Evolutionary conservation across 176 grass and related monocot genomes (phyloP).

Genomic region (Canna indica): DNA sequence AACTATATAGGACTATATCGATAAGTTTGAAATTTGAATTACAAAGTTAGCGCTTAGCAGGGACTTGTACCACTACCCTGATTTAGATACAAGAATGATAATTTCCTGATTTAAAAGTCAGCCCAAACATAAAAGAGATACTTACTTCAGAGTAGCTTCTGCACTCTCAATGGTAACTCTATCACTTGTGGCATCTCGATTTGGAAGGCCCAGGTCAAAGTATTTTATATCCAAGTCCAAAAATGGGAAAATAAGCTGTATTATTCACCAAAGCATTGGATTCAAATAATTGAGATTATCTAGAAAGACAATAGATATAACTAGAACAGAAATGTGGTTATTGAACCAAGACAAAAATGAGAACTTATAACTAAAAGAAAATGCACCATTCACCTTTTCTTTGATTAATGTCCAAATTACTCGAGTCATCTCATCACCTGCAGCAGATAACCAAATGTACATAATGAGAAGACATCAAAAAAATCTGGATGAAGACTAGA

Average conservation of each 20-base stretch:
- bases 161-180: conserved; percentile 80
- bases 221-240: conserved; percentile 90
- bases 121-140: neutral
- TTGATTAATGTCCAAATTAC: conserved; percentile 95
- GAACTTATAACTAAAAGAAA: neutral
- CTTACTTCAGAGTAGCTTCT: conserved; percentile 77
- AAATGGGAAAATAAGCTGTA: conserved; percentile 83
- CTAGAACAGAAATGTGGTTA: neutral
- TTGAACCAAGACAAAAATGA: neutral
- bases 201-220: conserved; percentile 82
- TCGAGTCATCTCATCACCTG: conserved; percentile 97
- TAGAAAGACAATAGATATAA: neutral
- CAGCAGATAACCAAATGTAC: conserved; percentile 1
- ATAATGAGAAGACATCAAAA: neutral
- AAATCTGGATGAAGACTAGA: neutral
- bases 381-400: conserved; percentile 48
- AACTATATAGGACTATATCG: neutral
- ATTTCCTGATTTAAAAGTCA: neutral
- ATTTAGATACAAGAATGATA: neutral
- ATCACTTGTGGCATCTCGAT: conserved; percentile 79
- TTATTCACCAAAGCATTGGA: conserved; percentile 4
- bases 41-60: neutral
- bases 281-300: neutral
- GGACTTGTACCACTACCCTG: neutral
- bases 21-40: neutral